A percentile compares a stretch with the other conserved stretches of the same genome.
Evolutionary conservation across 306 rosid species (phyloP).

Genomic region (Ceratonia siliqua): DNA sequence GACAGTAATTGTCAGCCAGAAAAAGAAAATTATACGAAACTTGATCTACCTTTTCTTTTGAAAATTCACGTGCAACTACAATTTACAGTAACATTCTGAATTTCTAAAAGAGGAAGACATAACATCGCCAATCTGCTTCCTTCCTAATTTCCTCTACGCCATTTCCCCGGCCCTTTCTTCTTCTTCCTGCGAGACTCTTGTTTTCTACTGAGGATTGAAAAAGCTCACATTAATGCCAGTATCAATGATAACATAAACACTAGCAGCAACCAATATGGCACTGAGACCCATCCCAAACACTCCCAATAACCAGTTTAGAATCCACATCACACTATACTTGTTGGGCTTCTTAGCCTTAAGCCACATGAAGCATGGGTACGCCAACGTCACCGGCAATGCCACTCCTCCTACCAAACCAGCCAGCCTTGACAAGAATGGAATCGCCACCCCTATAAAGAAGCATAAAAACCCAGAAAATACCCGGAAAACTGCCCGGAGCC

Average conservation of each 20-base stretch:
- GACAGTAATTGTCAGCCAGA: background rate
- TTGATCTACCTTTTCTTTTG: background rate
- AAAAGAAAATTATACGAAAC: slow-evolving; percentile 13
- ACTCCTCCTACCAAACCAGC: slow-evolving; percentile 58
- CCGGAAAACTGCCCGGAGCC: slow-evolving; percentile 43
- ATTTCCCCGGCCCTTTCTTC: slow-evolving; percentile 8
- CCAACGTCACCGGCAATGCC: slow-evolving; percentile 49
- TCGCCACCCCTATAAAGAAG: slow-evolving; percentile 48
- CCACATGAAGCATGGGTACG: slow-evolving; percentile 56
- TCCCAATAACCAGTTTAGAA: slow-evolving; percentile 68
- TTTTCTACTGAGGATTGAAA: slow-evolving; percentile 61
- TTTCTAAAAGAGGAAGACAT: background rate
- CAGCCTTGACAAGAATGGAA: slow-evolving; percentile 49
- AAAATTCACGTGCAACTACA: background rate
- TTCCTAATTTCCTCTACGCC: slow-evolving; percentile 4
- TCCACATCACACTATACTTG: slow-evolving; percentile 45
- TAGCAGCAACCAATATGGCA: slow-evolving; percentile 48
- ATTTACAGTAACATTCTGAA: slow-evolving; percentile 3
- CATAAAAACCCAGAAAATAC: slow-evolving; percentile 38
- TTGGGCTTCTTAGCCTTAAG: slow-evolving; percentile 48
- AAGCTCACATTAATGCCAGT: slow-evolving; percentile 67
- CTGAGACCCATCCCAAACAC: slow-evolving; percentile 61
- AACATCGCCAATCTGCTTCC: too few relatives aligned
- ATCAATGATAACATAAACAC: slow-evolving; percentile 59
- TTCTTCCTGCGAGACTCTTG: background rate